phyloP scores from a whole-genome alignment of 768 basidiomycete species.

The Calocera viscosa region DNA sequence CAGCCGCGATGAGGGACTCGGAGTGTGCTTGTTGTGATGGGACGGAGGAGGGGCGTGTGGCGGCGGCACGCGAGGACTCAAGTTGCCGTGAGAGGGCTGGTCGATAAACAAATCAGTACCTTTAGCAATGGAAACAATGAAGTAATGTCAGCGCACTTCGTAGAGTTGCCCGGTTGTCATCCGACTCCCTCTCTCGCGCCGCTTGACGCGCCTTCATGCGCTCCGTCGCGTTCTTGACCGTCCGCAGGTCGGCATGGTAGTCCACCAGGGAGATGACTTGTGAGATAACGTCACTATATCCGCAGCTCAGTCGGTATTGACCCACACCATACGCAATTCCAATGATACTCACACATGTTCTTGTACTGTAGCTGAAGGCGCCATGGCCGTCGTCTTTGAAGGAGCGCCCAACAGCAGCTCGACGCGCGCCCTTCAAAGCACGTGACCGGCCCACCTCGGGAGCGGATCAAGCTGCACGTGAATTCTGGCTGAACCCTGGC shows the following conservation, averaged over 20 bases:
- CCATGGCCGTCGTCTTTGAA: background rate
- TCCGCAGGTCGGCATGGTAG: conserved; percentile 65
- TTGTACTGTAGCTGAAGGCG: background rate
- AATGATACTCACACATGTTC: background rate
- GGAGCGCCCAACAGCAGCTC: background rate
- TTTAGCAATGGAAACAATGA: conserved; percentile 18
- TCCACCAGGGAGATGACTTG: conserved; percentile 57
- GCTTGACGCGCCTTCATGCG: conserved; percentile 48
- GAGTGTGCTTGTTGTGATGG: conserved; percentile 13
- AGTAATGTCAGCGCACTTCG: conserved; percentile 36
- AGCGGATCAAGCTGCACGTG: background rate
- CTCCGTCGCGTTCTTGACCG: conserved; percentile 62
- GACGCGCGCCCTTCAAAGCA: background rate
- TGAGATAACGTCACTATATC: conserved; percentile 16
- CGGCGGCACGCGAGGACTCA: conserved; percentile 11
- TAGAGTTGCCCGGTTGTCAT: conserved; percentile 51
- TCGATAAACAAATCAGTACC: conserved; percentile 48
- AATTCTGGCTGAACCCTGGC: no score
- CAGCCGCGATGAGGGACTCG: conserved; percentile 13
- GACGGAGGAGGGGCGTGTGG: conserved; percentile 13
- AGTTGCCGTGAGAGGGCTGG: conserved; percentile 12
- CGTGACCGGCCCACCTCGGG: background rate
- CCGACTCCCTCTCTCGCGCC: conserved; percentile 50
- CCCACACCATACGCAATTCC: background rate
- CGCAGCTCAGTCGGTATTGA: background rate